These are phyloP conservation scores for Lichtheimia hyalospora DNA, from an alignment of 371 early-diverging fungal genomes.

Conservation along the genomic window DNA sequence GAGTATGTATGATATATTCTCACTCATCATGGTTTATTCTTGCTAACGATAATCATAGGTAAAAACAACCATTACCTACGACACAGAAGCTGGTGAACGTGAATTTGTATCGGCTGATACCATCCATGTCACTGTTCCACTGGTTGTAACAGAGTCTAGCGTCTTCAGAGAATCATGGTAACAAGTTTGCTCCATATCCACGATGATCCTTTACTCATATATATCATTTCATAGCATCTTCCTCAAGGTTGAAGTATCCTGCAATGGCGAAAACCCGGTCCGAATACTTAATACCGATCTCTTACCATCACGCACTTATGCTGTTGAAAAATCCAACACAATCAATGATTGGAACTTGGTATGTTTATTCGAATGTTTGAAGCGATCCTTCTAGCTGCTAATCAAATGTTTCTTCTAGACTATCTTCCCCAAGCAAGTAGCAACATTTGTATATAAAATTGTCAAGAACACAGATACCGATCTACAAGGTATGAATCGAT, in stretches of 20 bases:
- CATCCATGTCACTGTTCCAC: slow-evolving; percentile 56
- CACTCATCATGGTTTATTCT: neutral
- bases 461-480: slow-evolving; percentile 34
- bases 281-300: slow-evolving; percentile 53
- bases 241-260: slow-evolving; percentile 58
- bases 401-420: slow-evolving; percentile 30
- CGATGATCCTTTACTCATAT: neutral
- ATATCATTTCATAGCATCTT: slow-evolving; percentile 37
- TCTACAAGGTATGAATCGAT: neutral
- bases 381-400: neutral
- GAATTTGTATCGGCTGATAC: slow-evolving; percentile 54
- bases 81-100: slow-evolving; percentile 40
- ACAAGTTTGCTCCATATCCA: neutral
- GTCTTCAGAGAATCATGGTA: slow-evolving; percentile 63
- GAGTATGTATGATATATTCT: slow-evolving; percentile 30
- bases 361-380: slow-evolving; percentile 4
- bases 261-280: slow-evolving; percentile 61
- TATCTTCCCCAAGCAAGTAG: slow-evolving; percentile 60
- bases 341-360: slow-evolving; percentile 53
- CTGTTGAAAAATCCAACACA: slow-evolving; percentile 39
- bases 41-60: slow-evolving; percentile 27
- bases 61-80: slow-evolving; percentile 50
- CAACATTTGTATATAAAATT: slow-evolving; percentile 65
- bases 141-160: slow-evolving; percentile 56
- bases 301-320: slow-evolving; percentile 43